These are phyloP conservation scores for Quercus aquifolioides DNA, from an alignment of 306 rosid species.

Conservation along the genomic window DNA sequence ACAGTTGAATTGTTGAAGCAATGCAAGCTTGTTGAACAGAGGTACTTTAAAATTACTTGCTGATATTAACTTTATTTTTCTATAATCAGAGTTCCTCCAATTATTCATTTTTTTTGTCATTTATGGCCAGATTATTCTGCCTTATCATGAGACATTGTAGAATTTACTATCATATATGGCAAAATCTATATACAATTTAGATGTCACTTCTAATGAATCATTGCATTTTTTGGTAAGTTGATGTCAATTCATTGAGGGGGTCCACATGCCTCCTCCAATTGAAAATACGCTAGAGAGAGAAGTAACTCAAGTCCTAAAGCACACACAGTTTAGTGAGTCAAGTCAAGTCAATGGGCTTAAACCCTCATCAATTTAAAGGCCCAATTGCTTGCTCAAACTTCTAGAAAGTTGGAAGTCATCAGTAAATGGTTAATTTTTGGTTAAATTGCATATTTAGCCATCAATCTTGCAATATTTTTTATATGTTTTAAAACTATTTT, in stretches of 20 bases:
- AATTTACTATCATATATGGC: neutral
- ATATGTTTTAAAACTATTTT: no score
- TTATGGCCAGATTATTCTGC: neutral
- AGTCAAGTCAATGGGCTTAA: no score
- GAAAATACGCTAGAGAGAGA: no score
- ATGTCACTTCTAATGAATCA: neutral
- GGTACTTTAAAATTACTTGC: neutral
- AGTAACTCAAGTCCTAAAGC: no score
- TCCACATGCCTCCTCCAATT: neutral
- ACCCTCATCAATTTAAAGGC: no score
- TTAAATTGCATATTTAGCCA: no score
- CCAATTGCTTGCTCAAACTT: no score
- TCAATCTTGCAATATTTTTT: no score
- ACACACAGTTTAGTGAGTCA: no score
- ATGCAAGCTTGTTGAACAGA: neutral
- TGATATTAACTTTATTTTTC: neutral
- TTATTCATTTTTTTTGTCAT: neutral
- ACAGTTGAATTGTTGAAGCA: neutral
- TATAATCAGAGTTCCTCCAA: neutral
- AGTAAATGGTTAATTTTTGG: no score
- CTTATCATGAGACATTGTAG: neutral
- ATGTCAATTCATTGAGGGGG: neutral
- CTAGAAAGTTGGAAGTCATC: no score
- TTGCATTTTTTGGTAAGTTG: neutral
- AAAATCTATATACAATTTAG: neutral